Conservation (phyloP, 192 early-diverging fungal species). For the Backusella tuberculispora region DNA sequence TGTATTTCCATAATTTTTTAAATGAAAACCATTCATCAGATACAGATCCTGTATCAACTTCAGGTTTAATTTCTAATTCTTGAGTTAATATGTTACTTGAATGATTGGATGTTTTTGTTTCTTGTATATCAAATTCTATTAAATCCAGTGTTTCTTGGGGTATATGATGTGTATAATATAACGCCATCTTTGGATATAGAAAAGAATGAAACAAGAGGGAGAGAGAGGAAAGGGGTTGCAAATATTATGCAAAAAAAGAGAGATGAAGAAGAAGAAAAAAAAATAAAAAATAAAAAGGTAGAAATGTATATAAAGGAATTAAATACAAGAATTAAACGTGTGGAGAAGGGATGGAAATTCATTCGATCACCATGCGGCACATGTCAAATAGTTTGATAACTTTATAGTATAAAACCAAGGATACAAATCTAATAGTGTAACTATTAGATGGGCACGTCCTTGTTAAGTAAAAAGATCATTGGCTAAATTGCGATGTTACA, state of each 20-base stretch:
- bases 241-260: neutral
- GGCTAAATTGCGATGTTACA: neutral
- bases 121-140: conserved; percentile 11
- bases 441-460: neutral
- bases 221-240: neutral
- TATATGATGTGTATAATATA: neutral
- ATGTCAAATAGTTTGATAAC: conserved; percentile 8
- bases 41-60: conserved; percentile 19
- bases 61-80: conserved; percentile 26
- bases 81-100: neutral
- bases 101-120: neutral
- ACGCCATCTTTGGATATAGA: neutral
- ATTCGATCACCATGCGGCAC: conserved; percentile 1
- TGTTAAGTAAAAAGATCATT: neutral
- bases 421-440: neutral
- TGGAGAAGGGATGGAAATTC: neutral
- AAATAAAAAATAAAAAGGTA: too few species aligned
- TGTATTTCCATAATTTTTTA: conserved; percentile 65
- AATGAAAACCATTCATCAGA: conserved; percentile 55
- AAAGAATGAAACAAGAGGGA: neutral
- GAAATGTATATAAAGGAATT: too few species aligned
- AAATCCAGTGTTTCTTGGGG: conserved; percentile 1
- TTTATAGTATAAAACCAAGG: neutral
- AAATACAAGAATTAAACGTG: neutral
- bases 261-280: neutral